These are phyloP conservation scores for Penstemon davidsonii DNA, from an alignment of 257 asterid genomes.

Conservation along the genomic window DNA sequence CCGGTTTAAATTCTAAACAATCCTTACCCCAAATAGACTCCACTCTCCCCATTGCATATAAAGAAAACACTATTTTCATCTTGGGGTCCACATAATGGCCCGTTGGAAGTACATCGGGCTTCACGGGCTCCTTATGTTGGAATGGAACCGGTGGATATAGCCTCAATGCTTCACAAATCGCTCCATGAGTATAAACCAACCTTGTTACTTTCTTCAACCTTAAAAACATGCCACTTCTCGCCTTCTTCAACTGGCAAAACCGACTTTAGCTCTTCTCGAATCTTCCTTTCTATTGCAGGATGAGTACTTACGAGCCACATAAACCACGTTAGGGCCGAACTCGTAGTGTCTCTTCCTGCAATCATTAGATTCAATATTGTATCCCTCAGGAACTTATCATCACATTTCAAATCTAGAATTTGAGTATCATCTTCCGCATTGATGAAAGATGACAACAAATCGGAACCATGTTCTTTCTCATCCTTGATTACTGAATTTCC, in stretches of 20 bases:
- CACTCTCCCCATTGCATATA: slow-evolving; percentile 79
- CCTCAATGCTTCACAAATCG: slow-evolving; percentile 58
- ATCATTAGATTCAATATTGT: slow-evolving; percentile 59
- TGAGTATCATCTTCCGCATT: slow-evolving; percentile 27
- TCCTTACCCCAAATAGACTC: slow-evolving; percentile 64
- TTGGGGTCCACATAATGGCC: slow-evolving; percentile 59
- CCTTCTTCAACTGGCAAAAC: slow-evolving; percentile 24
- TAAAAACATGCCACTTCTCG: slow-evolving; percentile 32
- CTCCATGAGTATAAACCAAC: slow-evolving; percentile 56
- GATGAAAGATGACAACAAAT: slow-evolving; percentile 55
- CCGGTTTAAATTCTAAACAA: slow-evolving; percentile 59
- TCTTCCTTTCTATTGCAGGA: slow-evolving; percentile 48
- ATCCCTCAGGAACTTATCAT: slow-evolving; percentile 57
- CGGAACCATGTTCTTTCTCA: slow-evolving; percentile 34
- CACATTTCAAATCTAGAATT: slow-evolving; percentile 18
- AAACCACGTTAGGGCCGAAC: slow-evolving; percentile 73
- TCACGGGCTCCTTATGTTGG: slow-evolving; percentile 55
- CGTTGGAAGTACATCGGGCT: slow-evolving; percentile 49
- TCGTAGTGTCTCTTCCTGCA: slow-evolving; percentile 70
- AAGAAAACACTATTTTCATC: slow-evolving; percentile 44
- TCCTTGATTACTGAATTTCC: background rate
- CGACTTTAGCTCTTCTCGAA: slow-evolving; percentile 45
- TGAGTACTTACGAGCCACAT: slow-evolving; percentile 53
- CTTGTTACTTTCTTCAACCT: slow-evolving; percentile 39
- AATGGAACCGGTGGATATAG: slow-evolving; percentile 73